A percentile compares a stretch with the other conserved stretches of the same genome.
Conservation (phyloP, 2,329 filamentous ascomycete genomes). For the Sarocladiaceae sp. region DNA sequence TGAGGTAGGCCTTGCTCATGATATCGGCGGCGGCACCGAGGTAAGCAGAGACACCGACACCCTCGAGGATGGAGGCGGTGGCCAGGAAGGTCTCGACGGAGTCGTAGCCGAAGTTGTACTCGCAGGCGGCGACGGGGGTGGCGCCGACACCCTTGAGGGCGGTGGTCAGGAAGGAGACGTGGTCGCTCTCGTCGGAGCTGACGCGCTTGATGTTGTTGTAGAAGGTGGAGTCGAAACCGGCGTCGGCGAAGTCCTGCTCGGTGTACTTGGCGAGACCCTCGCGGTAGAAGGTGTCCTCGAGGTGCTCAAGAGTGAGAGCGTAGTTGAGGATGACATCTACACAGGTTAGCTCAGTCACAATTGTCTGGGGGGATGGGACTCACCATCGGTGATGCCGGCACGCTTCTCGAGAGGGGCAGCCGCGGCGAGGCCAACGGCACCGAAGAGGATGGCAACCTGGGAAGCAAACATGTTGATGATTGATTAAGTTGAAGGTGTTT, state of each 20-base stretch:
- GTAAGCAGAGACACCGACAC: constrained; percentile 61
- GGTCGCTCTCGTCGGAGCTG: constrained; percentile 47
- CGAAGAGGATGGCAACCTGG: background rate
- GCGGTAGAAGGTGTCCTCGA: constrained; percentile 60
- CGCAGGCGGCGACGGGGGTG: constrained; percentile 47
- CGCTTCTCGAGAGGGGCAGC: constrained; percentile 12
- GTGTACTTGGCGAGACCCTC: constrained; percentile 56
- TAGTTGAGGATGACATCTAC: constrained; percentile 39
- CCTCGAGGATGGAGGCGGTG: constrained; percentile 60
- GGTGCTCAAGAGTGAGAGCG: constrained; percentile 47
- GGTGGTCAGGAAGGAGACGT: constrained; percentile 52
- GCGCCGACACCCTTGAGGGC: constrained; percentile 36
- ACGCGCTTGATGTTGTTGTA: constrained; percentile 56
- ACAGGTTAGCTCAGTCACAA: background rate
- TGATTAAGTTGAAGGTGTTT: background rate
- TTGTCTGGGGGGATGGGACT: background rate
- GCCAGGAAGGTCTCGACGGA: constrained; percentile 54
- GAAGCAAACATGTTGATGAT: background rate
- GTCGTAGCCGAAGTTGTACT: constrained; percentile 58
- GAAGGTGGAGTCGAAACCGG: constrained; percentile 46
- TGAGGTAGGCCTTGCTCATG: constrained; percentile 52
- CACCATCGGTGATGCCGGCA: constrained; percentile 10
- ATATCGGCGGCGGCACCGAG: constrained; percentile 60
- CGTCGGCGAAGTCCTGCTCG: constrained; percentile 44
- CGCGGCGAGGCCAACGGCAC: constrained; percentile 1